Base-by-base conservation (phyloP, 371 early-diverging fungal genomes). In the Mortierella sp. region DNA sequence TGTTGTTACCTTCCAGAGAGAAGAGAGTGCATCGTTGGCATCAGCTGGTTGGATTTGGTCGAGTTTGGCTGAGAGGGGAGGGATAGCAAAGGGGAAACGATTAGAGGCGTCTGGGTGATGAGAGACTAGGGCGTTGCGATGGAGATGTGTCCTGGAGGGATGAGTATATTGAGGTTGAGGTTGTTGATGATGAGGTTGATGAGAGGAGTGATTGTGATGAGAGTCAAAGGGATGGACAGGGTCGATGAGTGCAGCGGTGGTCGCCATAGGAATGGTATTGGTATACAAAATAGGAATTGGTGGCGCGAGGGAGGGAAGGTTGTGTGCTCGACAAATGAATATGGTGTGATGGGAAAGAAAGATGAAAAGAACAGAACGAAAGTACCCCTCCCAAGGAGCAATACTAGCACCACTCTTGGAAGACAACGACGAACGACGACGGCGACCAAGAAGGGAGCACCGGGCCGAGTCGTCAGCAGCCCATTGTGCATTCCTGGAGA, bases 1-100 rank as follows among this genome's bases (percentile, higher is more conserved):
- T 26, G 4, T 26, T 55, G 41, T 26, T 77, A 81, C 81, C 81
- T 81, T 81, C 64, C 73, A 67, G 19, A 81, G 71, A 10, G 73
- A 50, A 14, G 77, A 74, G 31, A 81, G 53, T n/a, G 77, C 74
- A 68, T 81, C 81, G 37, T 13, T 71, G 1, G 68, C 67, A 26
- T 77, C 71, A 24, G 37, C 53, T 13, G 66, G 24, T 41, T n/a
- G 47, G 24, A 68, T 50, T 26, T 73, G 68, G 29, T 65, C 63
- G 26, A 65, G 65, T n/a, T 68, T 77, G 39, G 52, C 76, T 71
- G 72, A 75, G 43, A 79, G 34, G n/a, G 67, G 68, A 47, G 76
- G 76, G 19, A 79, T 66, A 31, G 67, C 71, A 67, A 78, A 68
- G 16, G 73, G 79, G 37, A 65, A 78, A 7, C 70, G 73, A 50